phyloP scores from a whole-genome alignment of 768 basidiomycete genomes.

The Lactifluus rugatus region DNA sequence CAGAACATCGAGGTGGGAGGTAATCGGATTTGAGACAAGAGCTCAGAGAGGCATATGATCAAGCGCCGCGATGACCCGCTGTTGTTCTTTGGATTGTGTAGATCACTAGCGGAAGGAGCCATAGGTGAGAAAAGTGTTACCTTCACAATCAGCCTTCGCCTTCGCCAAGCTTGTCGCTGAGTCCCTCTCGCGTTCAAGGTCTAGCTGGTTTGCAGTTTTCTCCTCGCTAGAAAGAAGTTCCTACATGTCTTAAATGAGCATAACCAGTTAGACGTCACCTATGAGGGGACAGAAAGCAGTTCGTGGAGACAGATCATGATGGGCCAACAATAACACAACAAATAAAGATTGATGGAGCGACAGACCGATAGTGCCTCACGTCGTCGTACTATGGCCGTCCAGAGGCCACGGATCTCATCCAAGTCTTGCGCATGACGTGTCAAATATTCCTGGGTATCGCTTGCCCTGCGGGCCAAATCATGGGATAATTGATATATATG shows the following conservation, averaged over 20 bases:
- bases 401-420: constrained; percentile 7
- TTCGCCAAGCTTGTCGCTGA: background rate
- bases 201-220: background rate
- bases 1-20: background rate
- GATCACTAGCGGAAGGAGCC: background rate
- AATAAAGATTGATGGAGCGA: background rate
- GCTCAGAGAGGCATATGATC: background rate
- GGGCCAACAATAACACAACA: background rate
- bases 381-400: background rate
- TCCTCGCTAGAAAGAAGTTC: constrained; percentile 1
- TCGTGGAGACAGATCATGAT: background rate
- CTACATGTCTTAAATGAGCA: background rate
- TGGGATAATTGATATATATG: constrained; percentile 1
- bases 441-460: background rate
- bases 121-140: background rate
- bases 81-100: constrained; percentile 4
- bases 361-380: constrained; percentile 8
- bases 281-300: background rate
- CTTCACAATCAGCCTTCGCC: constrained; percentile 13
- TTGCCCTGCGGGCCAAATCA: background rate
- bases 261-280: background rate
- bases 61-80: background rate
- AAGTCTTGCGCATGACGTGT: background rate
- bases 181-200: constrained; percentile 5
- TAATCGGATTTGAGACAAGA: background rate